phyloP scores from a whole-genome alignment of 208 protist genomes.

The Naegleria lovaniensis region DNA sequence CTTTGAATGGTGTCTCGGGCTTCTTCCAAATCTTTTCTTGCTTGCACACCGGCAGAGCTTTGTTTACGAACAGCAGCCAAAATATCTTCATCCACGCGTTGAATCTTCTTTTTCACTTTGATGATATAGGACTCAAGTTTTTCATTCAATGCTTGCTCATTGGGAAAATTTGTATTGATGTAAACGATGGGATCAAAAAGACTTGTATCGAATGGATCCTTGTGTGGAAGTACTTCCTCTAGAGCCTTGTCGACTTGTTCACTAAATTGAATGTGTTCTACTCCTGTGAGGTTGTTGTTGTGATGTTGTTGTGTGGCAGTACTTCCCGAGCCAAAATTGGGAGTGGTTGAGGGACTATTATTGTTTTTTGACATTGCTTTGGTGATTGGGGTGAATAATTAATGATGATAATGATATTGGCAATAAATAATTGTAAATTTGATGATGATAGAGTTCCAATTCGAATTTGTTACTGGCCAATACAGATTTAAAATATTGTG shows the following conservation, averaged over 20 bases:
- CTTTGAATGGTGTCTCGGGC: conserved; percentile 70
- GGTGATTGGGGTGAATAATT: no score
- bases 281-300: neutral
- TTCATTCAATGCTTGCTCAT: conserved; percentile 66
- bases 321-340: no score
- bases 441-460: no score
- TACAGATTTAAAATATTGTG: no score
- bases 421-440: no score
- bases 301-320: neutral
- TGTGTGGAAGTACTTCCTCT: conserved; percentile 62
- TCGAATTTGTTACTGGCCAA: no score
- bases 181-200: conserved; percentile 83
- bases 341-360: no score
- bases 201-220: conserved; percentile 63
- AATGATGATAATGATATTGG: no score
- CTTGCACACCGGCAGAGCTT: conserved; percentile 56
- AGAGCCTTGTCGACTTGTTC: conserved; percentile 65
- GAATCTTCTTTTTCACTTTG: conserved; percentile 68
- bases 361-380: no score
- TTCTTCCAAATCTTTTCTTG: conserved; percentile 69
- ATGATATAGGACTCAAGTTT: conserved; percentile 69
- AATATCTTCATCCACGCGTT: conserved; percentile 73
- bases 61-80: conserved; percentile 78
- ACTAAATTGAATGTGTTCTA: conserved; percentile 50
- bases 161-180: conserved; percentile 82